A percentile compares a stretch with the other conserved stretches of the same genome.
These are phyloP conservation scores for Microbotryum scabiosae DNA, from an alignment of 1,284 basidiomycete genomes.

Conservation along the genomic window DNA sequence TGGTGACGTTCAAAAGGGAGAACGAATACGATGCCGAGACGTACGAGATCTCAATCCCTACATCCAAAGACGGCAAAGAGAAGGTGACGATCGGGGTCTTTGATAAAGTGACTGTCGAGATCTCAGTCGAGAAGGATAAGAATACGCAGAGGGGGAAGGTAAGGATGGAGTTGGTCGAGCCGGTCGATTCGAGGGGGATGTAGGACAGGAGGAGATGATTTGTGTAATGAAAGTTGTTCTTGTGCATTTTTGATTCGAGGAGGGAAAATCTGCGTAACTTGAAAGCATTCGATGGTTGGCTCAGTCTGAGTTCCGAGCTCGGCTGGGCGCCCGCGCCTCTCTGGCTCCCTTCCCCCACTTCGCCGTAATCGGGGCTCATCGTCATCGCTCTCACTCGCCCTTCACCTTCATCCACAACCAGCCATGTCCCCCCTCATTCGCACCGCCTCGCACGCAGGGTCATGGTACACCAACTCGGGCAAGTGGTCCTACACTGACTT, in stretches of 20 bases:
- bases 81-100: constrained; percentile 63
- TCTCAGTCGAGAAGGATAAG: constrained; percentile 87
- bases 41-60: constrained; percentile 55
- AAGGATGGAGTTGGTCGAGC: constrained; percentile 73
- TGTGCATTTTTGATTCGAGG: too few species aligned
- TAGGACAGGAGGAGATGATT: not conserved
- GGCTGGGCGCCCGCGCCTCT: too few species aligned
- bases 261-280: too few species aligned
- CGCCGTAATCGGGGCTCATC: too few species aligned
- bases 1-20: constrained; percentile 86
- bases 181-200: constrained; percentile 36
- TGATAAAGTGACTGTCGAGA: constrained; percentile 81
- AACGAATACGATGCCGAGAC: constrained; percentile 83
- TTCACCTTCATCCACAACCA: too few species aligned
- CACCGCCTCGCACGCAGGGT: constrained; percentile 75
- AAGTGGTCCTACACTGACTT: constrained; percentile 31
- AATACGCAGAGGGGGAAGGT: constrained; percentile 90
- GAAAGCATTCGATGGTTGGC: too few species aligned
- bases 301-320: too few species aligned
- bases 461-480: constrained; percentile 79
- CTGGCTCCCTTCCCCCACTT: too few species aligned
- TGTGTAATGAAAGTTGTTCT: too few species aligned
- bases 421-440: constrained; percentile 6
- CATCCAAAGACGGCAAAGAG: constrained; percentile 36
- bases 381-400: too few species aligned